A percentile compares a stretch with the other conserved stretches of the same genome.
These are phyloP conservation scores for Mucor plumbeus DNA, from an alignment of 371 early-diverging fungal genomes.

Conservation along the genomic window DNA sequence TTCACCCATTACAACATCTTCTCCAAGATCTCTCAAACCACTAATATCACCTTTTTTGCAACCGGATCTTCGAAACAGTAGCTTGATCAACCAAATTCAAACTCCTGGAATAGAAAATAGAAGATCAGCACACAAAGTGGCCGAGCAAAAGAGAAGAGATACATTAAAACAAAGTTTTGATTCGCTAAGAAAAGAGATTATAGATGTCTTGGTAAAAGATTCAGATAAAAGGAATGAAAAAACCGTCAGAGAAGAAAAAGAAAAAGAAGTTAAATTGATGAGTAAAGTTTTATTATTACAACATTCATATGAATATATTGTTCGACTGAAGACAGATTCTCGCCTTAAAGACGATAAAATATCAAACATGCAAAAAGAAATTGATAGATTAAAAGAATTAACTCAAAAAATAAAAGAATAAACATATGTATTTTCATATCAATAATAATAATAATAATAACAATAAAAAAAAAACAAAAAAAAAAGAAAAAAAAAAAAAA, in stretches of 20 bases:
- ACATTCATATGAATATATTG: constrained; percentile 63
- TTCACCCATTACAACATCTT: not conserved
- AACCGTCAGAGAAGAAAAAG: constrained; percentile 32
- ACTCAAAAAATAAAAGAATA: not conserved
- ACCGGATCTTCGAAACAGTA: constrained; percentile 46
- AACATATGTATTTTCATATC: not conserved
- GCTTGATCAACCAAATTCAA: not conserved
- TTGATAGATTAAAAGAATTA: constrained; percentile 31
- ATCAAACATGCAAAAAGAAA: constrained; percentile 36
- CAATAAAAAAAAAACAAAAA: too few relatives aligned
- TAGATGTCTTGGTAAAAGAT: constrained; percentile 57
- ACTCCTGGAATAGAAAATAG: constrained; percentile 58
- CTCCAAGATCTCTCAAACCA: constrained; percentile 30
- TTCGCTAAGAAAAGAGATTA: constrained; percentile 67
- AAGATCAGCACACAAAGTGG: constrained; percentile 76
- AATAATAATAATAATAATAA: too few relatives aligned
- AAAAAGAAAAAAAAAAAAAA: too few relatives aligned
- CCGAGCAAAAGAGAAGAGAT: constrained; percentile 92
- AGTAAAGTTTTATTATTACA: constrained; percentile 51
- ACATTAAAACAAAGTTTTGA: constrained; percentile 87
- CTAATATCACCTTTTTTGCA: constrained; percentile 42
- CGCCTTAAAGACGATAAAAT: constrained; percentile 48
- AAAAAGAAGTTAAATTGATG: constrained; percentile 55
- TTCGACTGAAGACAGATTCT: constrained; percentile 48
- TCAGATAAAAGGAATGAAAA: constrained; percentile 5